A percentile compares a stretch with the other conserved stretches of the same genome.
These are phyloP conservation scores for Auricularia sp. DNA, from an alignment of 768 basidiomycete genomes.

Conservation along the genomic window DNA sequence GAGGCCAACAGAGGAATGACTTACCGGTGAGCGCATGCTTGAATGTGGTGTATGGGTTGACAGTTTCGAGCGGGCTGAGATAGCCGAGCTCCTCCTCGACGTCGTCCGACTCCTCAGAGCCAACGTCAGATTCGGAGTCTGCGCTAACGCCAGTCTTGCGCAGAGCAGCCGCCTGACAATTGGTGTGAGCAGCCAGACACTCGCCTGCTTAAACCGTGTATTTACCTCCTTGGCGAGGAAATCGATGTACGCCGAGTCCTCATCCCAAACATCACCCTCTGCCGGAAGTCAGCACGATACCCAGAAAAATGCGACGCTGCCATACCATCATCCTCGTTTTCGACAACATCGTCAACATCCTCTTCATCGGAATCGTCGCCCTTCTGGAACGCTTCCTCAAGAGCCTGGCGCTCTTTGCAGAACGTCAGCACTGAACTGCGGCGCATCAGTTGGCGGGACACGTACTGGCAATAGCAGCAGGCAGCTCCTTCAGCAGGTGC, in stretches of 20 bases:
- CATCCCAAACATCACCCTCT: constrained; percentile 82
- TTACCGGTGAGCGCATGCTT: constrained; percentile 67
- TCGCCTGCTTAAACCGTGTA: not conserved
- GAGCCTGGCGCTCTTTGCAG: constrained; percentile 43
- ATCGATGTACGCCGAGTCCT: constrained; percentile 81
- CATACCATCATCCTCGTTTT: constrained; percentile 40
- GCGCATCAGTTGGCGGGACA: not conserved
- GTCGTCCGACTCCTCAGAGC: constrained; percentile 28
- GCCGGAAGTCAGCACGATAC: not conserved
- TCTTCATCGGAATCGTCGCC: constrained; percentile 22
- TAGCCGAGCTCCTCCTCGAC: constrained; percentile 80
- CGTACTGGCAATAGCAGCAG: constrained; percentile 66
- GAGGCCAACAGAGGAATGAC: constrained; percentile 15
- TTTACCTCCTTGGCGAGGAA: constrained; percentile 73
- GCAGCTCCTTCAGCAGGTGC: constrained; percentile 67
- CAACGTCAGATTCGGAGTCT: constrained; percentile 40
- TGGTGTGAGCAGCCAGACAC: not conserved
- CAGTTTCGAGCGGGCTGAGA: constrained; percentile 71
- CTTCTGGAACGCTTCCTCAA: constrained; percentile 28
- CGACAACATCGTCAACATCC: constrained; percentile 43
- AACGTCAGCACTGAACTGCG: not conserved
- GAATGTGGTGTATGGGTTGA: constrained; percentile 71
- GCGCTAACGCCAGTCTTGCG: constrained; percentile 44
- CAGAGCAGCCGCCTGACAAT: constrained; percentile 55
- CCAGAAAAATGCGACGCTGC: not conserved